These are phyloP conservation scores for Euptelea pleiosperma DNA, from an alignment of 164 flowering plant species.

Conservation along the genomic window DNA sequence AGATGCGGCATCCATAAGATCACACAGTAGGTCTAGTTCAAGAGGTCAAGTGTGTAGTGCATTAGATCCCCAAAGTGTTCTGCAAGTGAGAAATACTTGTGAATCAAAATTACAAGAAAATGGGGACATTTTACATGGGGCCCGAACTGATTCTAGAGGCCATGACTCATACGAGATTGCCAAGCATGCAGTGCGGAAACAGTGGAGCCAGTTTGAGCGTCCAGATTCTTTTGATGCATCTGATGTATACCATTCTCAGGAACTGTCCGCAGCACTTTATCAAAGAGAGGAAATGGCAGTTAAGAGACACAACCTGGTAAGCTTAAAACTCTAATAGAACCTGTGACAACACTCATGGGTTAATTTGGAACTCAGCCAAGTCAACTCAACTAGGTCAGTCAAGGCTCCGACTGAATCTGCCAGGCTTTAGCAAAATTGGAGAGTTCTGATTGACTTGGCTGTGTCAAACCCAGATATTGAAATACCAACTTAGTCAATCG, in stretches of 20 bases:
- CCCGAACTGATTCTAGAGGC: slow-evolving; percentile 36
- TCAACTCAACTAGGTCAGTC: too few species aligned
- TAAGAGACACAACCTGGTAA: slow-evolving; percentile 56
- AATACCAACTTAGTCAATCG: too few species aligned
- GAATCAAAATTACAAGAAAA: slow-evolving; percentile 47
- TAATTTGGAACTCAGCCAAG: too few species aligned
- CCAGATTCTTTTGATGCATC: slow-evolving; percentile 87
- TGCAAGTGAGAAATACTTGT: slow-evolving; percentile 28
- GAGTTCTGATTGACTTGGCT: too few species aligned
- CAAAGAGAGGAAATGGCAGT: slow-evolving; percentile 50
- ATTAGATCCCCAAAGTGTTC: slow-evolving; percentile 33
- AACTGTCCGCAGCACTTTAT: slow-evolving; percentile 53
- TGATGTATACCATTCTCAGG: slow-evolving; percentile 79
- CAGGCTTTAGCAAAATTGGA: too few species aligned
- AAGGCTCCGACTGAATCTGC: too few species aligned
- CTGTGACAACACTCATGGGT: too few species aligned
- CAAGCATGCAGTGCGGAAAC: slow-evolving; percentile 44
- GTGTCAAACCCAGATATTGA: too few species aligned
- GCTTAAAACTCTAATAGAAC: slow-evolving; percentile 13
- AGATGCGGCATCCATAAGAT: slow-evolving; percentile 41
- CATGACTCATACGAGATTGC: slow-evolving; percentile 42
- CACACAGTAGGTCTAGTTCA: slow-evolving; percentile 68
- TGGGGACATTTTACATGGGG: slow-evolving; percentile 24
- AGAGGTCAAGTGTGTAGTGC: slow-evolving; percentile 41
- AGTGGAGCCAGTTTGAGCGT: slow-evolving; percentile 66